Conservation (phyloP, 1,284 basidiomycete genomes). For the Athelia psychrophila region DNA sequence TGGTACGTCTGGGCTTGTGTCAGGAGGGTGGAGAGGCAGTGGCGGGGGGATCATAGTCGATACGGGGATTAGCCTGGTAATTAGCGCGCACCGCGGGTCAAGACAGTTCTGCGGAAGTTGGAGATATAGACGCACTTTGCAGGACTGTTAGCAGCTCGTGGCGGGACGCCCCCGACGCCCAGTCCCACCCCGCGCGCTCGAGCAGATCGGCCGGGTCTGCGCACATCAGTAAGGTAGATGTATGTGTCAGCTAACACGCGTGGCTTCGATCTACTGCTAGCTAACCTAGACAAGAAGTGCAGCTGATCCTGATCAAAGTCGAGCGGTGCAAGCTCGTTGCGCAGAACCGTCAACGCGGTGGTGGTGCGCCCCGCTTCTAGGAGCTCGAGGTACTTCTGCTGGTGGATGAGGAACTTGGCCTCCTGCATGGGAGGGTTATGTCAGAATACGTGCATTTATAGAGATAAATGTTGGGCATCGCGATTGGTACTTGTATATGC, state of each 20-base stretch:
- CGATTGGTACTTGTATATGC: too few relatives aligned
- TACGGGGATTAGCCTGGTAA: constrained; percentile 86
- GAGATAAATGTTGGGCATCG: too few relatives aligned
- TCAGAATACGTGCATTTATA: too few relatives aligned
- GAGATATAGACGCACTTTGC: constrained; percentile 59
- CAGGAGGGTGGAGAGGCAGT: constrained; percentile 82
- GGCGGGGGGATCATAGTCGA: constrained; percentile 90
- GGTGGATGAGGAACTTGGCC: constrained; percentile 84
- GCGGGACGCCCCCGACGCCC: constrained; percentile 78
- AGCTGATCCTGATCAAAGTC: constrained; percentile 76
- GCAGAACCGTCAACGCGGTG: constrained; percentile 81
- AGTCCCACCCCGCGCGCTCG: constrained; percentile 86
- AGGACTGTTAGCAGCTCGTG: constrained; percentile 74
- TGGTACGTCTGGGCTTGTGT: constrained; percentile 86
- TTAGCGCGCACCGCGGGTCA: constrained; percentile 40
- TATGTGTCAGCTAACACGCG: neutral
- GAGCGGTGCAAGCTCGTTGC: constrained; percentile 83
- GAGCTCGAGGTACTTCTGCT: constrained; percentile 97
- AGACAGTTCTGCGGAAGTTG: neutral
- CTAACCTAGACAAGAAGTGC: constrained; percentile 82
- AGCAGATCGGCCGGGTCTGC: constrained; percentile 81
- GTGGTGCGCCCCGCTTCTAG: constrained; percentile 83
- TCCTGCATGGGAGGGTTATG: too few relatives aligned
- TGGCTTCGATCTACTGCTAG: neutral
- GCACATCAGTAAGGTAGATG: constrained; percentile 83